A percentile compares a stretch with the other conserved stretches of the same genome.
phyloP scores from a whole-genome alignment of 2,329 filamentous ascomycete species.

The Dothidotthia symphoricarpi region DNA sequence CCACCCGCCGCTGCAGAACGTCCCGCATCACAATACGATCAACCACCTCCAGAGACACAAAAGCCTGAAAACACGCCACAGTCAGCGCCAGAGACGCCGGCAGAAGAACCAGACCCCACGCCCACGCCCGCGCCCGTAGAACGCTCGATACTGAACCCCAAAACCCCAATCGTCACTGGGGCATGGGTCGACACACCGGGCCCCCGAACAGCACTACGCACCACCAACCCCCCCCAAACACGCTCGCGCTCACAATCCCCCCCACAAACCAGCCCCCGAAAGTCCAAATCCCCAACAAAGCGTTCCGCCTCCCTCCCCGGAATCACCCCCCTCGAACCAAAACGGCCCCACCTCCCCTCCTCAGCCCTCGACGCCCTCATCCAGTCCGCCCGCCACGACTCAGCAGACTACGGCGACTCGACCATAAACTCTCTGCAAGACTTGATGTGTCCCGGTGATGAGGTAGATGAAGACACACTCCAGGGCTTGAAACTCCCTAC shows the following conservation, averaged over 20 bases:
- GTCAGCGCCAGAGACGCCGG: slow-evolving; percentile 4
- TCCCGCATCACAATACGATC: slow-evolving; percentile 8
- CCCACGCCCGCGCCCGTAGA: slow-evolving; percentile 31
- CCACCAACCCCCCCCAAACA: slow-evolving; percentile 5
- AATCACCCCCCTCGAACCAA: slow-evolving; percentile 1
- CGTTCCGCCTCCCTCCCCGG: slow-evolving; percentile 1
- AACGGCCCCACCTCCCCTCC: slow-evolving; percentile 30
- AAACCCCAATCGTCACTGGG: slow-evolving; percentile 49
- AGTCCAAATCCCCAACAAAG: slow-evolving; percentile 8
- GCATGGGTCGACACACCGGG: slow-evolving; percentile 51
- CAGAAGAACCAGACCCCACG: slow-evolving; percentile 15
- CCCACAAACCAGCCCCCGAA: slow-evolving; percentile 16
- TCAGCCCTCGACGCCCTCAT: slow-evolving; percentile 45
- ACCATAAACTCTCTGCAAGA: slow-evolving; percentile 51
- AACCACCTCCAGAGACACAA: slow-evolving; percentile 7
- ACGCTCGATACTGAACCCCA: slow-evolving; percentile 25
- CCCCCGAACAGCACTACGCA: slow-evolving; percentile 22
- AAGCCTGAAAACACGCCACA: slow-evolving; percentile 5
- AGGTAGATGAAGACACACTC: slow-evolving; percentile 37
- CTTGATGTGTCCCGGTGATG: slow-evolving; percentile 37
- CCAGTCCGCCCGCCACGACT: slow-evolving; percentile 35
- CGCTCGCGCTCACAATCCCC: slow-evolving; percentile 20
- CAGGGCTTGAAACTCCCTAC: slow-evolving; percentile 31
- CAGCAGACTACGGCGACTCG: slow-evolving; percentile 45
- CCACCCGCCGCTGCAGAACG: not conserved